Percentiles rank a stretch among this genome's conserved stretches.
Evolutionary conservation across 2,329 filamentous ascomycete genomes (phyloP).

Genomic region (Microcyclosporella mali): DNA sequence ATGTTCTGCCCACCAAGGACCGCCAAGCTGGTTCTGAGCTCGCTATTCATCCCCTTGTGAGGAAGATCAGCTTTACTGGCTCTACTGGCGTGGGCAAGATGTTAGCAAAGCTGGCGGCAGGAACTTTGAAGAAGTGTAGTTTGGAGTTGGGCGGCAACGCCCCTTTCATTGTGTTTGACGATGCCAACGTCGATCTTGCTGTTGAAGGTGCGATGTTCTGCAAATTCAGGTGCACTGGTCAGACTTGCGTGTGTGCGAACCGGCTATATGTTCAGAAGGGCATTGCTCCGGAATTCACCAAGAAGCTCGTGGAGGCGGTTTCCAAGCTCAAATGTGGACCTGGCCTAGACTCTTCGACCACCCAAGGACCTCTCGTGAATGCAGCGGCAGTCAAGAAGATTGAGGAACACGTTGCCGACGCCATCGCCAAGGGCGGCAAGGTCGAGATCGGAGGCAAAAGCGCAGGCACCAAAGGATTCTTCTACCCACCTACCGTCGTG

Average conservation of each 20-base stretch:
- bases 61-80: slow-evolving; percentile 27
- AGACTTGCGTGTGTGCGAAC: slow-evolving; percentile 46
- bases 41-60: slow-evolving; percentile 12
- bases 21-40: slow-evolving; percentile 6
- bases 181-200: slow-evolving; percentile 23
- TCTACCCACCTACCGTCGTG: slow-evolving; percentile 23
- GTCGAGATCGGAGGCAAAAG: slow-evolving; percentile 13
- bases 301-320: slow-evolving; percentile 41
- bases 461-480: slow-evolving; percentile 12
- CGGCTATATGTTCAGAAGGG: slow-evolving; percentile 70
- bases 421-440: slow-evolving; percentile 50
- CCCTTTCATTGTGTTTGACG: slow-evolving; percentile 26
- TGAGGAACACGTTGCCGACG: slow-evolving; percentile 69
- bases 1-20: slow-evolving; percentile 14
- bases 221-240: slow-evolving; percentile 23
- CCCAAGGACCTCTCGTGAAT: slow-evolving; percentile 81
- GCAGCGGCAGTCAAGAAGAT: slow-evolving; percentile 72
- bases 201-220: slow-evolving; percentile 17
- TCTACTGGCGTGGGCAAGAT: slow-evolving; percentile 24
- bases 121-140: slow-evolving; percentile 19
- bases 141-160: slow-evolving; percentile 27
- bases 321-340: slow-evolving; percentile 65
- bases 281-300: slow-evolving; percentile 46
- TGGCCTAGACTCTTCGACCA: slow-evolving; percentile 61
- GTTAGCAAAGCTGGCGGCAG: slow-evolving; percentile 16